Evolutionary conservation across 2,329 filamentous ascomycete species (phyloP), one percentile per base, ranked within the genome.

Genomic region (Coniochaeta sp.): DNA sequence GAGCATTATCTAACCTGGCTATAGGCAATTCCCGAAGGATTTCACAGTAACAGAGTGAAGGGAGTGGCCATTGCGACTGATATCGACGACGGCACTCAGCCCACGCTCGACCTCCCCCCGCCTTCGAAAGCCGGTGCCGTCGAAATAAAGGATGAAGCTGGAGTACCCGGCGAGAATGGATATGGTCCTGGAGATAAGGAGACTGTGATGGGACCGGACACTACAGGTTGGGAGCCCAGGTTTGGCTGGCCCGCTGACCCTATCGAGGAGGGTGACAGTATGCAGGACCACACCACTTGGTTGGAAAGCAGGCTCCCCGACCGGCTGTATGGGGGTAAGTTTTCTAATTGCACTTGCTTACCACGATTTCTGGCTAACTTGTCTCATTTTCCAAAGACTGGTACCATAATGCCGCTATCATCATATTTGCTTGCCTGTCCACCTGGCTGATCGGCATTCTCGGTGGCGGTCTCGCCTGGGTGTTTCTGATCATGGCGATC

Each of bases 371-470:
- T 19, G 10, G 30, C 60, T 60, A 38, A 60, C 38, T 22, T 8
- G 2, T 36, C 10, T 36, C 12, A 8, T 12, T 36, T 9, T 12
- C 38, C 22, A 65, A 42, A 91, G 92, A 98, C 73, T 99, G 95
- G 95, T 99, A 98, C 74, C 93, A 99, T 74, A 99, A 99, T 73
- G 87, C 93, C 2, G 95, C 81, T n/a, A 79, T 99, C 63, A 97
- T 99, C 70, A 81, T 93, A 65, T 97, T 99, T 71, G 91, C 93
- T 58, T 97, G 92, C 71, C 79, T 99, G 58, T 80, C 85, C 32
- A 96, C 93, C 24, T 99, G 93, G 93, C 81, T 96, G 4, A 81
- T 97, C 40, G 93, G 93, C 32, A 81, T 93, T 22, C 79, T 99
- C 10, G 95, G 96, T 50, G 95, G 95, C 62, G 95, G 95, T 24